Base-by-base conservation (phyloP, 2,329 filamentous ascomycete genomes). In the Hypoxylon sp. region DNA sequence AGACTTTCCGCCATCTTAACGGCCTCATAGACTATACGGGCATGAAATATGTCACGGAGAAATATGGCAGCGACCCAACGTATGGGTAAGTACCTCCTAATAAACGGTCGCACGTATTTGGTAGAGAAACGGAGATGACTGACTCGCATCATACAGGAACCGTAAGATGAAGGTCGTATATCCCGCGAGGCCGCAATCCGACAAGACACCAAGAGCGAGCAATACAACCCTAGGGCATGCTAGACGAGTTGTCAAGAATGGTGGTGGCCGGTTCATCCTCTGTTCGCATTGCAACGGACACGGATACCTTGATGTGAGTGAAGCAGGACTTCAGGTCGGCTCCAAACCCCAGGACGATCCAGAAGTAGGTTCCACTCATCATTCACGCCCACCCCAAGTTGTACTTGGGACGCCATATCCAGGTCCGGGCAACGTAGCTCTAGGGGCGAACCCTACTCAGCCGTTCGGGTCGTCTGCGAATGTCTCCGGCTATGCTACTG, bases 11-110 rank as follows among this genome's bases (percentile, higher is more conserved):
- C 25, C 10, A 22, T 25, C 42, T 57, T 2, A 40, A 33, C 6
- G 53, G 31, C 10, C 35, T 27, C 0, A 22, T 60, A 6, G 51
- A 51, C 3, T 10, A 13, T 7, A 30, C 54, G 6, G 53, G 50
- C 2, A 61, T 70, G 2, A 62, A 62, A 8, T 70, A 70, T 33
- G 60, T 70, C 3, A 63, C 57, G 1, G 63, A 65, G 6, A 61
- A 60, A 11, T 70, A 68, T 10, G 68, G 68, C 1, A 48, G 10
- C 6, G 62, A 64, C 42, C 51, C 64, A 2, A 40, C 20, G 3
- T 64, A 37, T 17, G 68, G 64, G 68, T 70, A 64, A 64, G 67
- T 50, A 51, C 25, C 25, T 27, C 25, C 25, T 27, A 27, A 40
- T 44, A 2, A 11, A 49, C 2, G 5, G 31, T 22, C 30, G 6